These are phyloP conservation scores for Microdochium bolleyi DNA, from an alignment of 2,329 filamentous ascomycete genomes.

Conservation along the genomic window DNA sequence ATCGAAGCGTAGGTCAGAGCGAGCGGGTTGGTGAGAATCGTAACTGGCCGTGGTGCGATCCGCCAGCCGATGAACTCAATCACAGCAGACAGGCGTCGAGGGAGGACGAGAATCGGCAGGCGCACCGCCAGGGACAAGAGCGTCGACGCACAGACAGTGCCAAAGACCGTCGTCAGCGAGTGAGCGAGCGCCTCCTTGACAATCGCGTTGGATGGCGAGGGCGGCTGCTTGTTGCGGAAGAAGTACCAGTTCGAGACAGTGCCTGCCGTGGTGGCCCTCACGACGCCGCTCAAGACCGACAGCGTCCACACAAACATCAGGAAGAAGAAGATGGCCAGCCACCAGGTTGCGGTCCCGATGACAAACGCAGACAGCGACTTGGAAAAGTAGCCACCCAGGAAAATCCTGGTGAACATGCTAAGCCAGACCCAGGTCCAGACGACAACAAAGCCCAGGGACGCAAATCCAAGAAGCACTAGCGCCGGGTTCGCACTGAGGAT, in stretches of 20 bases:
- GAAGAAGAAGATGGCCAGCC: constrained; percentile 87
- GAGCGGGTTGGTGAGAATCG: constrained; percentile 81
- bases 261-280: constrained; percentile 85
- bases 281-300: constrained; percentile 77
- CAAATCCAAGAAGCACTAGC: constrained; percentile 76
- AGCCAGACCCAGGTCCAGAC: constrained; percentile 95
- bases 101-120: constrained; percentile 77
- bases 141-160: constrained; percentile 84
- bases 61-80: constrained; percentile 69
- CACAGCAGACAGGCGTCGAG: constrained; percentile 55
- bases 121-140: constrained; percentile 73
- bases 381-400: constrained; percentile 82
- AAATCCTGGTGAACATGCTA: constrained; percentile 91
- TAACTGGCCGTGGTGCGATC: constrained; percentile 77
- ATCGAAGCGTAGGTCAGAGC: constrained; percentile 91
- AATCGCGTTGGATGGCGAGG: constrained; percentile 70
- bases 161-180: constrained; percentile 78
- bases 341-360: constrained; percentile 86
- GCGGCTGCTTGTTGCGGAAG: constrained; percentile 75
- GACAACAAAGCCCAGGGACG: constrained; percentile 66
- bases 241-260: constrained; percentile 99
- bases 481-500: constrained; percentile 81
- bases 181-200: constrained; percentile 78
- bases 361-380: constrained; percentile 58
- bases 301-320: constrained; percentile 95